Evolutionary conservation across 192 early-diverging fungal genomes (phyloP), one percentile per base, ranked within the genome.

Genomic region (Piromyces finnis): DNA sequence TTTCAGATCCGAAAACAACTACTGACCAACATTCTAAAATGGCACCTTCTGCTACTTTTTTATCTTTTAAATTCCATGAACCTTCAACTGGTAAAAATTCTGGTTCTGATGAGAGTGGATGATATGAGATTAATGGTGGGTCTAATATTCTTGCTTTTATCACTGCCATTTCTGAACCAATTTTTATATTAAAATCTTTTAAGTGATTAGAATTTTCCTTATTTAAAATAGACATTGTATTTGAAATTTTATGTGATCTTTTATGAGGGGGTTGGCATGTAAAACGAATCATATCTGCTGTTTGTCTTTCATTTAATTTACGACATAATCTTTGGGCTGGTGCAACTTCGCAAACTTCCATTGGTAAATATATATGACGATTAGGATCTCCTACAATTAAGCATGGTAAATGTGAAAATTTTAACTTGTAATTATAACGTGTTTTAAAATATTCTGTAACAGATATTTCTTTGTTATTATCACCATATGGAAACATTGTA

Each of bases 211-310:
- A 94, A 79, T 82, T 89, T 81, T 81, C 82, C 84, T 93, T 90
- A 37, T 87, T 84, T 12, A 97, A 84, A 35, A 92, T 83, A 26
- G 86, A 84, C 28, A 95, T 84, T 15, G 90, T 92, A 28, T 92
- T 88, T 28, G 85, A 87, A 81, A 98, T 98, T 83, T 94, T 94
- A 83, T 92, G 89, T 79, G 90, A 90, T 79, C 96, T 93, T n/a
- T 94, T 88, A 78, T 89, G 87, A 1, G 97, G 97, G 29, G 87
- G 88, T 84, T 93, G 91, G 82, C 94, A 95, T 0, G 95, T 95
- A 82, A 94, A 95, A 36, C 90, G 94, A 83, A 98, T 96, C 96
- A 98, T 97, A 82, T 98, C 95, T 0, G 94, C 93, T 0, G 96
- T 97, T 88, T 96, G 92, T 30, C 84, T 85, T 78, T 96, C 94